phyloP scores from a whole-genome alignment of 805 yeast species.

The Saturnispora hagleri region DNA sequence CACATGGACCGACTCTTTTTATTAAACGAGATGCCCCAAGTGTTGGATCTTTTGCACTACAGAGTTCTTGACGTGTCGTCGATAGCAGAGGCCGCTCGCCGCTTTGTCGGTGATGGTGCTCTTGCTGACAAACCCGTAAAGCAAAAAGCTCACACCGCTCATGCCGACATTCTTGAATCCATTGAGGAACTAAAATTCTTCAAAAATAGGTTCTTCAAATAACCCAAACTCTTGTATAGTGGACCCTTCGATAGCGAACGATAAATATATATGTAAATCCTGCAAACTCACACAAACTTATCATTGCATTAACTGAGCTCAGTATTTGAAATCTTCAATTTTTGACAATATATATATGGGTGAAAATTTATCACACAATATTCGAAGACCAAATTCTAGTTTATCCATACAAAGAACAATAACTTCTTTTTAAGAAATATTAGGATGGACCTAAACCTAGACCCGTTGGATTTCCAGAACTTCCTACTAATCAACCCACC shows the following conservation, averaged over 20 bases:
- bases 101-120: conserved; percentile 5
- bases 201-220: conserved; percentile 23
- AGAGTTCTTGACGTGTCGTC: conserved; percentile 87
- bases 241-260: no score
- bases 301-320: not conserved
- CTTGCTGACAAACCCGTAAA: conserved; percentile 53
- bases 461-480: conserved; percentile 29
- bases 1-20: conserved; percentile 87
- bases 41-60: conserved; percentile 53
- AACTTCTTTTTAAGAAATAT: not conserved
- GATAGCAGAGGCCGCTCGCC: conserved; percentile 62
- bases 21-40: conserved; percentile 73
- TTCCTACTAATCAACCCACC: conserved; percentile 31
- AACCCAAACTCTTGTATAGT: not conserved
- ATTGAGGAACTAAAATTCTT: conserved; percentile 78
- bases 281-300: not conserved
- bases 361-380: not conserved
- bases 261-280: not conserved
- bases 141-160: conserved; percentile 73
- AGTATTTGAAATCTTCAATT: no score
- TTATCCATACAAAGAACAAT: not conserved
- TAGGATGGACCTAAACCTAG: conserved; percentile 21
- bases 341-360: not conserved
- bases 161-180: conserved; percentile 80
- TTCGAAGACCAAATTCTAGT: not conserved